Percentiles rank a stretch among this genome's conserved stretches.
Conservation (phyloP, 139 green algal species). For the Limnomonas spitsbergensis region DNA sequence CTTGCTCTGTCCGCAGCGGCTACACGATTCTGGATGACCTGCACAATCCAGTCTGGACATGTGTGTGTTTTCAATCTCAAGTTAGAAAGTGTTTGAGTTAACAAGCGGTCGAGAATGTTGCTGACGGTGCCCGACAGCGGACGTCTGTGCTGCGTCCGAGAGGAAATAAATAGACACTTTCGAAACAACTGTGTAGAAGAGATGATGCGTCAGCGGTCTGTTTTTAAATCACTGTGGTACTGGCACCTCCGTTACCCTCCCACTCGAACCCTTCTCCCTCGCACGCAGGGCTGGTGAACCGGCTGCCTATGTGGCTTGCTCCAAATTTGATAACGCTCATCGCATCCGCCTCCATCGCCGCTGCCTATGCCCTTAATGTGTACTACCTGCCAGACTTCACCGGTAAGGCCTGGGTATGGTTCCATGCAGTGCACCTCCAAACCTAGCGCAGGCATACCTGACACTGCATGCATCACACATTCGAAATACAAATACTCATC, state of each 20-base stretch:
- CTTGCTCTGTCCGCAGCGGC: conserved; percentile 32
- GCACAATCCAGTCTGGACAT: conserved; percentile 77
- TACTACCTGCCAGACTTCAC: conserved; percentile 63
- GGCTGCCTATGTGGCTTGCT: conserved; percentile 79
- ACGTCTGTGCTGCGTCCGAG: neutral
- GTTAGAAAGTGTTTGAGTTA: no score
- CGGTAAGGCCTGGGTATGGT: conserved; percentile 25
- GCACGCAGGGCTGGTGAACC: conserved; percentile 1
- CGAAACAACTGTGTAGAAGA: no score
- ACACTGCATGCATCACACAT: no score
- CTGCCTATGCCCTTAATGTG: conserved; percentile 53
- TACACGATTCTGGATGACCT: conserved; percentile 79
- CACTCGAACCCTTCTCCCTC: neutral
- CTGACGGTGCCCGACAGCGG: no score
- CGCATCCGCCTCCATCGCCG: conserved; percentile 61
- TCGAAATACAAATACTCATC: no score
- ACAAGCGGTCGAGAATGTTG: no score
- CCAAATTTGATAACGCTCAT: conserved; percentile 91
- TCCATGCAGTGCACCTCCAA: neutral
- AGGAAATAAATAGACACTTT: no score
- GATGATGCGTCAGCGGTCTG: no score
- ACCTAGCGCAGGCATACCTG: neutral
- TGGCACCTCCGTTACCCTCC: neutral
- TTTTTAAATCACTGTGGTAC: no score
- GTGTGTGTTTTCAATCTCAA: neutral